These are phyloP conservation scores for Lactifluus rugatus DNA, from an alignment of 768 basidiomycete species.

Conservation along the genomic window DNA sequence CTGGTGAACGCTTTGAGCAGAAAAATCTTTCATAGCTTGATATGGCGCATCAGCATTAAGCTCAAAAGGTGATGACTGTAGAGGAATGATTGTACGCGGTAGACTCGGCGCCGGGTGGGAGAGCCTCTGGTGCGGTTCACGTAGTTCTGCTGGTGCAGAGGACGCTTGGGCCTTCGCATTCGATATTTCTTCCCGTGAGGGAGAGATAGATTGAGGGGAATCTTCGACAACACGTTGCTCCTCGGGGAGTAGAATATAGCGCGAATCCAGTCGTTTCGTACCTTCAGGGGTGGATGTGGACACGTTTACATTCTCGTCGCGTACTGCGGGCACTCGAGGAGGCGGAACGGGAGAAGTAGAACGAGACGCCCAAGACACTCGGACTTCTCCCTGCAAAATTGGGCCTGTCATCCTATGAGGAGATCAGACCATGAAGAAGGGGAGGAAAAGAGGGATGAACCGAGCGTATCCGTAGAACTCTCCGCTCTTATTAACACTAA, in stretches of 20 bases:
- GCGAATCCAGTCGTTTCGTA: neutral
- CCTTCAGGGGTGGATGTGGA: constrained; percentile 2
- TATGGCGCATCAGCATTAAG: constrained; percentile 34
- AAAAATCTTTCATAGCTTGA: constrained; percentile 26
- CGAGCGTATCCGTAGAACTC: constrained; percentile 91
- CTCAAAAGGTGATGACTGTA: constrained; percentile 25
- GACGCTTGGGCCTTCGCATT: neutral
- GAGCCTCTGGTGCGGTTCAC: constrained; percentile 29
- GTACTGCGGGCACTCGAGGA: neutral
- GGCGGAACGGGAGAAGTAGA: neutral
- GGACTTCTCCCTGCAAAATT: constrained; percentile 41
- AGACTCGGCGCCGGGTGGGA: constrained; percentile 27
- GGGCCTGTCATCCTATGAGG: constrained; percentile 57
- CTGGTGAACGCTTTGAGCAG: neutral
- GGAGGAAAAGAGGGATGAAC: constrained; percentile 31
- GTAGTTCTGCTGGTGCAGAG: constrained; percentile 48
- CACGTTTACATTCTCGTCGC: neutral
- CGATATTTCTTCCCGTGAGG: neutral
- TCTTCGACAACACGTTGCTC: constrained; percentile 33
- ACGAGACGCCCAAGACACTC: constrained; percentile 45
- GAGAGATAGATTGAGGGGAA: constrained; percentile 31
- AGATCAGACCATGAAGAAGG: neutral
- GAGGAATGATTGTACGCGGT: neutral
- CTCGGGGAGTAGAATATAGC: constrained; percentile 29
- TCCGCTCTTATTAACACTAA: constrained; percentile 88